phyloP scores from a whole-genome alignment of 257 asterid species.

The Orobanche coerulescens region DNA sequence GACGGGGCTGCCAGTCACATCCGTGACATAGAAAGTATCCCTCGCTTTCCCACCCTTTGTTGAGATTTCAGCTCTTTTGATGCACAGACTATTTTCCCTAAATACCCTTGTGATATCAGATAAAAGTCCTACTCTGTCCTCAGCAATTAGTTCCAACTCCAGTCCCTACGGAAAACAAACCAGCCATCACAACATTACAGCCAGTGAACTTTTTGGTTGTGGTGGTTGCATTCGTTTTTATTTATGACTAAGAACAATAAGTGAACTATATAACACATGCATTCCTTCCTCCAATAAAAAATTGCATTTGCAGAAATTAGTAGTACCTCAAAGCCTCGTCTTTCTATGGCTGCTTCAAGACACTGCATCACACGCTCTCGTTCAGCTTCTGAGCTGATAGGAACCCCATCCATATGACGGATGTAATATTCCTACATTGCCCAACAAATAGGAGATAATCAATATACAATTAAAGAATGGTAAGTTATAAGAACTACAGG shows the following conservation, averaged over 20 bases:
- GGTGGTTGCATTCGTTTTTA: too few species aligned
- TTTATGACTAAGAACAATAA: neutral
- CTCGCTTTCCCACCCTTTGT: conserved; percentile 55
- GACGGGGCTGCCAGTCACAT: conserved; percentile 59
- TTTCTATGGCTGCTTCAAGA: conserved; percentile 82
- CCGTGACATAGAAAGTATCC: conserved; percentile 64
- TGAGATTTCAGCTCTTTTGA: conserved; percentile 76
- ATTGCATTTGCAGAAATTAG: neutral
- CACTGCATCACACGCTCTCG: conserved; percentile 68
- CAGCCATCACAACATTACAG: conserved; percentile 7
- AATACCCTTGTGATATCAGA: conserved; percentile 70
- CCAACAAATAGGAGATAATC: conserved; percentile 2
- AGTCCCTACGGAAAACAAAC: conserved; percentile 43
- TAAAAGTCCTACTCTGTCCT: conserved; percentile 64
- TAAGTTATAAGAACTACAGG: too few species aligned
- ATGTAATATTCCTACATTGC: conserved; percentile 58
- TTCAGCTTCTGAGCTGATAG: conserved; percentile 77
- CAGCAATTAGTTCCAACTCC: conserved; percentile 54
- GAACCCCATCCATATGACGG: conserved; percentile 76
- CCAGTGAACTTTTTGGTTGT: neutral
- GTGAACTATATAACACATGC: too few species aligned
- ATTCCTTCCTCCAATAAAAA: too few species aligned
- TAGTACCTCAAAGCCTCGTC: conserved; percentile 61
- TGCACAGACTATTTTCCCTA: conserved; percentile 62
- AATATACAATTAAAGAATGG: too few species aligned